Conservation (phyloP, 768 basidiomycete genomes). For the Suillus fuscotomentosus region DNA sequence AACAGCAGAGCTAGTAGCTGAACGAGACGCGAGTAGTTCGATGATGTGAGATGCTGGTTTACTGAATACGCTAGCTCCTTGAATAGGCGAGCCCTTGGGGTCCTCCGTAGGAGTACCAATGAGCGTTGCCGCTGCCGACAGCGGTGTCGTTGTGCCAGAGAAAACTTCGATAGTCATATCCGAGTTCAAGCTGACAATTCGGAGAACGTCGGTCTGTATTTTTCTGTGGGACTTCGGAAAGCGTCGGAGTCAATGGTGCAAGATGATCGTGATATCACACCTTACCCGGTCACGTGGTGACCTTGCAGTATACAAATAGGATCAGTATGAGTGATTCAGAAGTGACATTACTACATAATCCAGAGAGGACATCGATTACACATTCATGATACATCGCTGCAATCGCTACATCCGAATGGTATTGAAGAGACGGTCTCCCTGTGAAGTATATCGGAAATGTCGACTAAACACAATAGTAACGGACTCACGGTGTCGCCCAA, state of each 20-base stretch:
- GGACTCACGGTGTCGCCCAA: conserved; percentile 82
- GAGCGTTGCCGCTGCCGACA: conserved; percentile 34
- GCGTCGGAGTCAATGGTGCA: conserved; percentile 12
- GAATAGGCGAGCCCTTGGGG: conserved; percentile 19
- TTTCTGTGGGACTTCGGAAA: background rate
- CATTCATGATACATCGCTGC: background rate
- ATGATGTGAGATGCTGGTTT: conserved; percentile 58
- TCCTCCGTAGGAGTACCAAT: conserved; percentile 30
- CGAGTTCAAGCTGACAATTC: background rate
- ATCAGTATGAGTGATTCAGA: background rate
- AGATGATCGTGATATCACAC: conserved; percentile 28
- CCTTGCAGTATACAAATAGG: background rate
- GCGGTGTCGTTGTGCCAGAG: conserved; percentile 27
- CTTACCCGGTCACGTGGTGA: conserved; percentile 27
- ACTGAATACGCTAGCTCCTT: conserved; percentile 8
- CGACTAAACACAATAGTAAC: background rate
- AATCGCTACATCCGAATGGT: conserved; percentile 46
- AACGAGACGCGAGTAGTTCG: conserved; percentile 65
- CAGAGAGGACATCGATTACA: background rate
- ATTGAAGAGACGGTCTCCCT: conserved; percentile 88
- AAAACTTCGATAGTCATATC: conserved; percentile 23
- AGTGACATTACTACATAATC: conserved; percentile 1
- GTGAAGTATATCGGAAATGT: conserved; percentile 6
- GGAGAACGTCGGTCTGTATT: conserved; percentile 1
- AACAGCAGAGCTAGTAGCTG: conserved; percentile 58